Evolutionary conservation across 2,329 filamentous ascomycete species (phyloP), one percentile per base, ranked within the genome.

Genomic region (Colletotrichum chlorophyti): DNA sequence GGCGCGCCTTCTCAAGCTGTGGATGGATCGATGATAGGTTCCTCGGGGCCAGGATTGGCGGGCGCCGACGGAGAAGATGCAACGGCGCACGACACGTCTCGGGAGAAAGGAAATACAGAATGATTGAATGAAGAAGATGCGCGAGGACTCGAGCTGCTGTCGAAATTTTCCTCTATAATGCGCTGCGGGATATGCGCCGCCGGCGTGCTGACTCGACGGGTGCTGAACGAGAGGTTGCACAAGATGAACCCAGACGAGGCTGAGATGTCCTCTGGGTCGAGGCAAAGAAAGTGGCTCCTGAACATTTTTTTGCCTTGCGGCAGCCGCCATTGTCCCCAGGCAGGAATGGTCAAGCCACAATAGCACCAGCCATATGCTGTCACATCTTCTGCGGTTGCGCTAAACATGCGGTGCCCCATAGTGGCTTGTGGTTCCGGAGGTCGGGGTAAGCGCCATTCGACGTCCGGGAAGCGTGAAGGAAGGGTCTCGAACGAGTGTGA

Each of bases 231-330:
- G 45, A 62, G 42, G 46, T 57, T 55, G 57, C 46, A 32, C 55
- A 47, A 57, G 40, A 47, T 37, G 49, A 38, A 54, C 42, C 55
- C 41, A n/a, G 49, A 32, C 60, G 43, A 63, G 60, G 60, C 60
- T 63, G 60, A 63, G 50, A 43, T 41, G 47, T 47, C 40, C 58
- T 35, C 35, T 29, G 37, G 27, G 52, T 26, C 46, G 26, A 46
- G 37, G 32, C 42, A 63, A 59, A 55, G 52, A 60, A 46, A 35
- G 53, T 55, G 50, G 50, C 57, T 40, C 45, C 41, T 53, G 38
- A 32, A 43, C n/a, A n/a, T 45, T 55, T 55, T 45, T 50, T 37
- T 49, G 54, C 43, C 57, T 49, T 38, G 43, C 31, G 19, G 19
- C n/a, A n/a, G 35, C 21, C 45, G 52, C 57, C 57, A 57, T 52